Conservation (phyloP, 1,284 basidiomycete species). For the Amylostereum chailletii region DNA sequence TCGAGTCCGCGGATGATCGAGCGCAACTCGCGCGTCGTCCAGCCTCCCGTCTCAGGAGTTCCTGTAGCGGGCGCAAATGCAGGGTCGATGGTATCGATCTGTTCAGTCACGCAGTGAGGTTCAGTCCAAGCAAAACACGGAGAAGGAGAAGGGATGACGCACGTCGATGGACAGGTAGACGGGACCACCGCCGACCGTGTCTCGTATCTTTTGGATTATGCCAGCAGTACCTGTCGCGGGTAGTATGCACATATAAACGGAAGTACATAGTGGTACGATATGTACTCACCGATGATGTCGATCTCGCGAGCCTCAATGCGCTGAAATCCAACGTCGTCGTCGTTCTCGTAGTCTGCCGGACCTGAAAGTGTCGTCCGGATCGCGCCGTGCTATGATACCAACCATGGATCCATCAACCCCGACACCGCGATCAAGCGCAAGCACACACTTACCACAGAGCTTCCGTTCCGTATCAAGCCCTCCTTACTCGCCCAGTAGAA, state of each 20-base stretch:
- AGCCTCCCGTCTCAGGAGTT: slow-evolving; percentile 65
- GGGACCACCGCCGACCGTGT: slow-evolving; percentile 56
- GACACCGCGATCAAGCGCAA: background rate
- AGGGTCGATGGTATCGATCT: slow-evolving; percentile 72
- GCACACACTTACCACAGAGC: slow-evolving; percentile 72
- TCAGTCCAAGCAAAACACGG: background rate
- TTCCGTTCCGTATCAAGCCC: slow-evolving; percentile 66
- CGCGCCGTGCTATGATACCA: slow-evolving; percentile 58
- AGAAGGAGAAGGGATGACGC: slow-evolving; percentile 14
- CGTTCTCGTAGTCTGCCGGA: slow-evolving; percentile 57
- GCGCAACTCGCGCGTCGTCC: slow-evolving; percentile 70
- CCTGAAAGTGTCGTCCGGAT: slow-evolving; percentile 70
- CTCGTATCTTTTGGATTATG: slow-evolving; percentile 63
- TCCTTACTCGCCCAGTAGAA: slow-evolving; percentile 75
- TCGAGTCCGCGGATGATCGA: slow-evolving; percentile 67
- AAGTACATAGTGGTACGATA: background rate
- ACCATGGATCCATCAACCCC: slow-evolving; percentile 16
- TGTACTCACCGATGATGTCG: slow-evolving; percentile 51
- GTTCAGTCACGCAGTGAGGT: background rate
- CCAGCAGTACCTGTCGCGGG: slow-evolving; percentile 42
- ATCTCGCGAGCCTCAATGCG: slow-evolving; percentile 73
- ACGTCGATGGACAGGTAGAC: slow-evolving; percentile 72
- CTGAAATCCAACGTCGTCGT: slow-evolving; percentile 38
- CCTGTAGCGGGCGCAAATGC: slow-evolving; percentile 74
- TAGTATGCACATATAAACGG: background rate